phyloP scores from a whole-genome alignment of 2,329 filamentous ascomycete genomes.

The Cadophora sp. region DNA sequence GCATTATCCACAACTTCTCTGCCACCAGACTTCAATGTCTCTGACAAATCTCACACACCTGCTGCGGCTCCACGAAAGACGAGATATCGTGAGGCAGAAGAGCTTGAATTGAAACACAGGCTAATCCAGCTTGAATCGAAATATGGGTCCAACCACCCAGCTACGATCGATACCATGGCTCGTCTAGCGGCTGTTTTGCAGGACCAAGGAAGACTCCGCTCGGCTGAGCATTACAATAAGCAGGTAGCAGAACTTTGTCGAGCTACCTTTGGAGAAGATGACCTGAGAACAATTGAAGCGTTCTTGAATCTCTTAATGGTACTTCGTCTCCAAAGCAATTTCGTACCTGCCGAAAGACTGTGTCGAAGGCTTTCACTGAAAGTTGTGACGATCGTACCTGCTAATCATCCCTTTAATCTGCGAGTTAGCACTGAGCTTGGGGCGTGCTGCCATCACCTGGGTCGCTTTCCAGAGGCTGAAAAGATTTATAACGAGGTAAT shows the following conservation, averaged over 20 bases:
- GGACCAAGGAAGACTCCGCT: background rate
- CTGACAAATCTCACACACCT: background rate
- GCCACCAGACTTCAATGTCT: no score
- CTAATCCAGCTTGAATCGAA: background rate
- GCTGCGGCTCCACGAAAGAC: background rate
- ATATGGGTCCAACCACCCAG: constrained; percentile 4
- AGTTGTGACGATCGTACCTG: background rate
- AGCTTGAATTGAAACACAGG: constrained; percentile 9
- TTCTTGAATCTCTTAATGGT: background rate
- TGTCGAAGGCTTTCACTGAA: background rate
- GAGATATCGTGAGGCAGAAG: constrained; percentile 17
- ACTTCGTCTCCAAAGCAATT: background rate
- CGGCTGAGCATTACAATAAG: constrained; percentile 1
- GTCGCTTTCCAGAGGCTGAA: background rate
- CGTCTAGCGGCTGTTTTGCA: background rate
- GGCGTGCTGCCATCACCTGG: background rate
- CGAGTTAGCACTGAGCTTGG: background rate
- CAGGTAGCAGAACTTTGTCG: background rate
- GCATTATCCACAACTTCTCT: no score
- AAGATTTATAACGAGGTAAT: background rate
- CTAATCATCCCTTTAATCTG: background rate
- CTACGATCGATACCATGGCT: constrained; percentile 3
- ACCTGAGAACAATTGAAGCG: background rate
- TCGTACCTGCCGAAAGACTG: background rate
- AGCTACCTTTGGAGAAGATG: background rate